Evolutionary conservation across 805 yeast species (phyloP).

Genomic region (Yamadazyma phyllophila): DNA sequence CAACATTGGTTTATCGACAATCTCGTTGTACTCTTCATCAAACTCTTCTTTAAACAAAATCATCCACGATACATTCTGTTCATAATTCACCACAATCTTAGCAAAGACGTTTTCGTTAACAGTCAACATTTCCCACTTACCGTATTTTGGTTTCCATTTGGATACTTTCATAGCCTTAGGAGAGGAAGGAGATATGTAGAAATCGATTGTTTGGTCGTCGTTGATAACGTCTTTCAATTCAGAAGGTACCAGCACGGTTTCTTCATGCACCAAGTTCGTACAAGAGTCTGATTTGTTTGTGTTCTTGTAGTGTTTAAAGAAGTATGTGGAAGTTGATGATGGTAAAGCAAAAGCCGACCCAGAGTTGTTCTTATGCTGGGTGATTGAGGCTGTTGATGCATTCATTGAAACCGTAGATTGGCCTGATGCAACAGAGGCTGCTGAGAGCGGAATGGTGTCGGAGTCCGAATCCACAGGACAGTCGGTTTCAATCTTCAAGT

Average conservation of each 20-base stretch:
- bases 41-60: constrained; percentile 40
- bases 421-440: constrained; percentile 14
- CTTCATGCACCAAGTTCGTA: constrained; percentile 5
- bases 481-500: constrained; percentile 14
- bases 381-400: constrained; percentile 7
- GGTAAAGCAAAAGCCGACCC: constrained; percentile 44
- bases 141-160: constrained; percentile 40
- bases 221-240: constrained; percentile 37
- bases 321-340: constrained; percentile 39
- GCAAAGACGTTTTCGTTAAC: constrained; percentile 33
- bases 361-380: constrained; percentile 14
- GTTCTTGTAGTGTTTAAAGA: constrained; percentile 30
- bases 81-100: constrained; percentile 39
- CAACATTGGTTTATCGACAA: constrained; percentile 35
- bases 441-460: constrained; percentile 16
- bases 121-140: constrained; percentile 46
- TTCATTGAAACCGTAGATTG: constrained; percentile 14
- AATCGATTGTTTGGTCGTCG: constrained; percentile 36
- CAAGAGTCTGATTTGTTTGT: constrained; percentile 12
- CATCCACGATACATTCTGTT: constrained; percentile 34
- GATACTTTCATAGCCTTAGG: constrained; percentile 40
- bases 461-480: constrained; percentile 12
- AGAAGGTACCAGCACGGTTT: constrained; percentile 33
- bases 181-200: constrained; percentile 32
- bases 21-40: constrained; percentile 28